Percentiles rank a stretch among this genome's conserved stretches.
Evolutionary conservation across 305 asterid species (phyloP).

Genomic region (Rubia tinctorum): DNA sequence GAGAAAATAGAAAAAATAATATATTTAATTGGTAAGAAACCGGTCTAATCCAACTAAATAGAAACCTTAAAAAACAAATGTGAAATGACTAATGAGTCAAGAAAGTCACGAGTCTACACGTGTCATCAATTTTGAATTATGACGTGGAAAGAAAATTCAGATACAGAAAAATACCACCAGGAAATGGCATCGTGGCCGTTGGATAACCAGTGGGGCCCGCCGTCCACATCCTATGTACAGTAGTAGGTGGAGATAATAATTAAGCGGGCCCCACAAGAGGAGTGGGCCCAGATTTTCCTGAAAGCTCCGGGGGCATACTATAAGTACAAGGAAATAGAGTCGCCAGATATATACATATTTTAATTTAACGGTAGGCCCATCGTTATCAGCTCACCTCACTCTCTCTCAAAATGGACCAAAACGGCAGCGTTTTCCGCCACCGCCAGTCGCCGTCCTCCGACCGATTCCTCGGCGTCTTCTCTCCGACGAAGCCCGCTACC

Average conservation of each 20-base stretch:
- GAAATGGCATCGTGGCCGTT: not conserved
- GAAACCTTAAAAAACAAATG: too few relatives aligned
- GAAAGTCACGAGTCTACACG: too few relatives aligned
- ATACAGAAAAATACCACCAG: too few relatives aligned
- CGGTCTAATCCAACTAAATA: too few relatives aligned
- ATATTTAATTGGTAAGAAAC: too few relatives aligned
- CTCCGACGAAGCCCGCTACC: constrained; percentile 44
- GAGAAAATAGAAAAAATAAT: too few relatives aligned
- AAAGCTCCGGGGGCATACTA: not conserved
- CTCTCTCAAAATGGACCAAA: constrained; percentile 23
- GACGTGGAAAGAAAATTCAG: too few relatives aligned
- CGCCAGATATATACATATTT: not conserved
- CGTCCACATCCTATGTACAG: not conserved
- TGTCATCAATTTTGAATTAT: too few relatives aligned
- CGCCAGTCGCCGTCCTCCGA: constrained; percentile 65
- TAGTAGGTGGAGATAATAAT: not conserved
- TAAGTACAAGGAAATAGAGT: not conserved
- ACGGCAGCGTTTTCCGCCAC: constrained; percentile 41
- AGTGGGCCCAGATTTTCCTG: constrained; percentile 4
- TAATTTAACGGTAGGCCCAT: not conserved
- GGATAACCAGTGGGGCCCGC: not conserved
- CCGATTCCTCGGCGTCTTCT: constrained; percentile 56
- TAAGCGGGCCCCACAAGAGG: not conserved
- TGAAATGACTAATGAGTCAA: too few relatives aligned
- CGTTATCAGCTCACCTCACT: not conserved